Percentiles rank a stretch among this genome's conserved stretches.
These are phyloP conservation scores for Heteromeles arbutifolia DNA, from an alignment of 306 rosid genomes.

Conservation along the genomic window DNA sequence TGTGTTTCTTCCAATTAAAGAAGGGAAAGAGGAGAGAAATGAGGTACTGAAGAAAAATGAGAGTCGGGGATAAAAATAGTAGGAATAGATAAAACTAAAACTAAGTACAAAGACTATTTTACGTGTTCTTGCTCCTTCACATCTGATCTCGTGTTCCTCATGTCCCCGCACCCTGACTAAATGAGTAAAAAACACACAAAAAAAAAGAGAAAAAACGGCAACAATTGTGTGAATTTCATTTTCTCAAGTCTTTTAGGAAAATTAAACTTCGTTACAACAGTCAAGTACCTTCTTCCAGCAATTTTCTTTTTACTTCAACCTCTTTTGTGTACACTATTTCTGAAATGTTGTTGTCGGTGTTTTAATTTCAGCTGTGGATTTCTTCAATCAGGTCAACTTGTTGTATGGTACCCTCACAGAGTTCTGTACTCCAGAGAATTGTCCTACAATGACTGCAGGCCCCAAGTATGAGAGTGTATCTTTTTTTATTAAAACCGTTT, in stretches of 20 bases:
- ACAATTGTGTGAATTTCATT: not conserved
- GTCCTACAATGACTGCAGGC: constrained; percentile 99
- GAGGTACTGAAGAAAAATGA: not conserved
- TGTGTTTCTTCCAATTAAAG: not conserved
- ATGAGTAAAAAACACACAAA: not conserved
- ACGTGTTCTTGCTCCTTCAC: not conserved
- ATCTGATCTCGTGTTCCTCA: not conserved
- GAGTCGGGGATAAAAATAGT: not conserved
- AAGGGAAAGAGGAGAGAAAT: not conserved
- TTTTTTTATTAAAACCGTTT: constrained; percentile 5
- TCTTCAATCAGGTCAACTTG: constrained; percentile 99
- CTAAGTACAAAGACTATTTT: not conserved
- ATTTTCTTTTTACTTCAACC: constrained; percentile 1
- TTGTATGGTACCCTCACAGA: constrained; percentile 97
- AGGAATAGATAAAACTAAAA: not conserved
- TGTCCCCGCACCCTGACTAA: not conserved
- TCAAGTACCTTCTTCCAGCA: not conserved
- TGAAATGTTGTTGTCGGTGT: constrained; percentile 24
- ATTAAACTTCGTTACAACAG: not conserved
- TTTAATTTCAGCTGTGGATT: constrained; percentile 87
- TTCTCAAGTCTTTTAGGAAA: constrained; percentile 1
- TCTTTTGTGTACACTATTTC: constrained; percentile 7
- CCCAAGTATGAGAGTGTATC: constrained; percentile 69
- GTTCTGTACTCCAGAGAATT: constrained; percentile 90
- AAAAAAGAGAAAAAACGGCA: too few relatives aligned